Evolutionary conservation across 768 basidiomycete genomes (phyloP), one percentile per base, ranked within the genome.

Genomic region (Mycena pura): DNA sequence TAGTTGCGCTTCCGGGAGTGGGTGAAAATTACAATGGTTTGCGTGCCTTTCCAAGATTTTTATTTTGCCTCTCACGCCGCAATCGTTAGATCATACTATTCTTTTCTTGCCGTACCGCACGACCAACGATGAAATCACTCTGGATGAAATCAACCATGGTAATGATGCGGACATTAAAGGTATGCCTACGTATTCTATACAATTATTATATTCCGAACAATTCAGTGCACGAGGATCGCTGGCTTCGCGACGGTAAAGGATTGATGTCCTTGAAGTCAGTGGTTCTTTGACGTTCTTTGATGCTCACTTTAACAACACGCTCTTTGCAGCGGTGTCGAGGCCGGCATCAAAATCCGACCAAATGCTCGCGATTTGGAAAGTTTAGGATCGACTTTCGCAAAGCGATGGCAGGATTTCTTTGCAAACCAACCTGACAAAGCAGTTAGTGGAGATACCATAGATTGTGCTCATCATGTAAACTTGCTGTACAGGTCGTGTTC

Each of bases 1-100:
- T 85, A 25, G 79, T 90, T 14, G 85, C 91, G 53, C 82, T 93
- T 14, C 89, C 90, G 1, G 88, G 88, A 17, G 92, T 95, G 0
- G 92, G 92, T 11, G 87, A 89, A 68, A 84, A 91, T 63, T 86
- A 84, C 51, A 78, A 81, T 64, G 86, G 85, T 82, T n/a, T n/a
- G 19, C 27, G 38, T 51, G 36, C 11, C 25, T 9, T 34, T 41
- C 39, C 24, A 5, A 22, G 34, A 15, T 39, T 40, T 31, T 48
- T 55, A 9, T 47, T 25, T 32, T 14, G 28, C 8, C 10, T 58
- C 25, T 48, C 47, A 7, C 21, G 6, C 28, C 38, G 25, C 40
- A n/a, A n/a, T 36, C 13, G 17, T 17, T 44, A 84, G 83, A 83
- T 60, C 83, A 83, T 60, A 78, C 76, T 58, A 43, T 75, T 29